Base-by-base conservation (phyloP, 1,139 yeast genomes). In the Saccharomyces pastorianus region DNA sequence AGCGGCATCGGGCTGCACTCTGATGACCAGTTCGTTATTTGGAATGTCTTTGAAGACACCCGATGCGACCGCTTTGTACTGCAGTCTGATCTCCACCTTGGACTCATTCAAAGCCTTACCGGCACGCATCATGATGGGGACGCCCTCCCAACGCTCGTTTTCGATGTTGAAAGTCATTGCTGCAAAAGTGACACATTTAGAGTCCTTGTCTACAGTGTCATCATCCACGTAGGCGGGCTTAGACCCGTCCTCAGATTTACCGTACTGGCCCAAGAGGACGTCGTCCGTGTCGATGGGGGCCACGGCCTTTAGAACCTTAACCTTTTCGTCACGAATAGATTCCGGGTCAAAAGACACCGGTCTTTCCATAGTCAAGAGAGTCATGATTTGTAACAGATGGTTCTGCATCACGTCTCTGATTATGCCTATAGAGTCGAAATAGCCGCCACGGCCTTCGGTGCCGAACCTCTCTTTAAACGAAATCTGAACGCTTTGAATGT, bases 351-450 rank as follows among this genome's bases (percentile, higher is more conserved):
- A 86, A 20, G 93, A 82, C 26, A 81, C 85, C 13, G 99, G 99
- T 71, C 96, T 82, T 70, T 93, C 99, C 97, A 93, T 91, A 53
- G 97, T 89, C 60, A 93, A 76, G 58, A 95, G 74, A 6, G 98
- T 90, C 69, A 93, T 76, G 28, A 93, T 95, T 75, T 93, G 99
- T 66, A 93, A 78, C 67, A 93, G 75, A 74, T 93, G 99, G 78
- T 93, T 93, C 76, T 93, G 99, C 90, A 95, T 91, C 53, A 93
- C 98, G 69, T 93, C 99, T 73, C 99, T 84, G 61, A 93, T 88
- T 67, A 93, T 93, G 56, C 99, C 99, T 67, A 91, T 89, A 57
- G 79, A 78, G 73, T 95, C 98, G 68, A 95, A 93, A 76, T 93
- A 93, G 44, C 99, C 99, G 61, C 99, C 99, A 69, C 99, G 84